Percentiles rank a stretch among this genome's conserved stretches.
These are phyloP conservation scores for Aspergillus ibericus DNA, from an alignment of 2,329 filamentous ascomycete genomes.

Conservation along the genomic window DNA sequence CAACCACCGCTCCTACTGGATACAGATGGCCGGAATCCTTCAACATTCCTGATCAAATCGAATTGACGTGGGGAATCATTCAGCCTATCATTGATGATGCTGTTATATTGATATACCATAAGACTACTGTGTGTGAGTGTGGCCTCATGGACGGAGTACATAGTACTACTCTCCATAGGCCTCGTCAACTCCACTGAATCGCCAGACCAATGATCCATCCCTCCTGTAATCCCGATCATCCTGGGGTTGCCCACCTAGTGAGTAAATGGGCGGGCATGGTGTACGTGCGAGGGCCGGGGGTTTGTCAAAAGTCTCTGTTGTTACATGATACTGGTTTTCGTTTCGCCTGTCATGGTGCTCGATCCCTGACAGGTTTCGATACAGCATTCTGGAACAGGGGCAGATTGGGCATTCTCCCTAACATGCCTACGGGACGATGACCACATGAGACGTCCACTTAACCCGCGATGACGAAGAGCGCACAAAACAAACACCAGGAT, in stretches of 20 bases:
- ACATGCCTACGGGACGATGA: background rate
- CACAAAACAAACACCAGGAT: background rate
- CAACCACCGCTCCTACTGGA: background rate
- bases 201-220: background rate
- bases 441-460: background rate
- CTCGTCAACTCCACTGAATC: background rate
- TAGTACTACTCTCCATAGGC: background rate
- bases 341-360: background rate
- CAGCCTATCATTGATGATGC: background rate
- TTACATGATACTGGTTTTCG: background rate
- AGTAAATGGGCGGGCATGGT: background rate
- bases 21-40: background rate
- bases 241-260: background rate
- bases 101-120: background rate
- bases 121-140: background rate
- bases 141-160: background rate
- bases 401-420: background rate
- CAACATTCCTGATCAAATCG: background rate
- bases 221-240: background rate
- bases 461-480: background rate
- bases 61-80: background rate
- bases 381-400: slow-evolving; percentile 8
- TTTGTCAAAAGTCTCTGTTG: too few species aligned
- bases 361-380: slow-evolving; percentile 4
- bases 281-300: background rate